A percentile compares a stretch with the other conserved stretches of the same genome.
Evolutionary conservation across 2,329 filamentous ascomycete species (phyloP).

Genomic region (Epichloe sp.): DNA sequence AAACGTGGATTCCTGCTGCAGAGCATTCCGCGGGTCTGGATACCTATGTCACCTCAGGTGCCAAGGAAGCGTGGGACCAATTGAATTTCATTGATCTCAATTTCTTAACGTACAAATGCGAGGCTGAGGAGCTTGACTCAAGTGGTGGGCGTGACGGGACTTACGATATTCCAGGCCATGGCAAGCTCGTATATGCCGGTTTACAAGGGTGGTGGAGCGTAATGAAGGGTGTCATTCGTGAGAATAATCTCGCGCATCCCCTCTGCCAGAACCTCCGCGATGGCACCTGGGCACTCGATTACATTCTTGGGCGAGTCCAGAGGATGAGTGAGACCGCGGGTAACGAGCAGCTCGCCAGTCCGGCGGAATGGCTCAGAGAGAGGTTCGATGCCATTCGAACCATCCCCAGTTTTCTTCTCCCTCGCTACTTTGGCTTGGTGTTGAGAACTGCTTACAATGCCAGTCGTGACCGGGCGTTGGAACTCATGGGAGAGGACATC

Average conservation of each 20-base stretch:
- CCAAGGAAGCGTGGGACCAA: conserved; percentile 61
- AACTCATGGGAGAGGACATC: conserved; percentile 66
- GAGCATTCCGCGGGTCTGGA: conserved; percentile 78
- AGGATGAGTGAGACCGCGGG: conserved; percentile 50
- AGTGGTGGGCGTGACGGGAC: conserved; percentile 73
- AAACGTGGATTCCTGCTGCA: conserved; percentile 85
- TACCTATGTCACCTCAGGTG: conserved; percentile 72
- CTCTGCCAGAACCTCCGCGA: conserved; percentile 86
- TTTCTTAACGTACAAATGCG: conserved; percentile 80
- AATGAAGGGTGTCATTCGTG: conserved; percentile 66
- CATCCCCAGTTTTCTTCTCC: conserved; percentile 79
- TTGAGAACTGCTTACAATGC: conserved; percentile 80
- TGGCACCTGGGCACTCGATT: conserved; percentile 87
- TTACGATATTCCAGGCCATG: conserved; percentile 75
- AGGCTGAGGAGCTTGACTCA: conserved; percentile 71
- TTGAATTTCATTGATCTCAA: conserved; percentile 76
- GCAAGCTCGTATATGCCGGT: conserved; percentile 82
- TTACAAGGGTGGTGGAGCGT: conserved; percentile 99
- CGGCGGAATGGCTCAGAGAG: conserved; percentile 66
- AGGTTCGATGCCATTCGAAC: conserved; percentile 76
- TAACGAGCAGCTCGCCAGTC: conserved; percentile 48
- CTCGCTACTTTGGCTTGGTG: conserved; percentile 84
- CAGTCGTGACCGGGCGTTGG: conserved; percentile 63
- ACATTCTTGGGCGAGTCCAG: conserved; percentile 66
- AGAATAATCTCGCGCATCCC: conserved; percentile 87